These are phyloP conservation scores for Kwoniella botswanensis DNA, from an alignment of 768 basidiomycete species.

Conservation along the genomic window DNA sequence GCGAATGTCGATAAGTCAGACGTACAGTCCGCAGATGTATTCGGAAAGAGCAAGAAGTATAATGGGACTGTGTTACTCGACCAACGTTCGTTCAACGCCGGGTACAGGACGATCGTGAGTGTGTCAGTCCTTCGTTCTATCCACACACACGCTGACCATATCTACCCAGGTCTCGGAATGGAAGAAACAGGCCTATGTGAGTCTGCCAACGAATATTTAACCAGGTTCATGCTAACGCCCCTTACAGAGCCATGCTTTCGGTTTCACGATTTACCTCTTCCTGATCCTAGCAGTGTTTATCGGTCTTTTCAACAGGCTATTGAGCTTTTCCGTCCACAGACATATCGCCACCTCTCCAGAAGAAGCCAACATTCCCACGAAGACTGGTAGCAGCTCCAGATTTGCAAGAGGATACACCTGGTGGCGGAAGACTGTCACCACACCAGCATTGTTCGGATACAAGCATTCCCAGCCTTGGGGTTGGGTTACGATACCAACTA, in stretches of 20 bases:
- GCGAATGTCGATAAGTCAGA: neutral
- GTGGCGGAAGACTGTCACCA: conserved; percentile 20
- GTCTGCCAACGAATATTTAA: neutral
- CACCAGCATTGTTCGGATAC: conserved; percentile 34
- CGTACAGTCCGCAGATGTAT: neutral
- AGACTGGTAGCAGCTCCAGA: neutral
- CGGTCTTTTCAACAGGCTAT: conserved; percentile 20
- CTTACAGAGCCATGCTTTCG: conserved; percentile 33
- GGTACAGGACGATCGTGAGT: conserved; percentile 18
- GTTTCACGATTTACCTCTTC: conserved; percentile 34
- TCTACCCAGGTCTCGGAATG: neutral
- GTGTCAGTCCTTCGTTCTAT: neutral
- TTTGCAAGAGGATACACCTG: conserved; percentile 12
- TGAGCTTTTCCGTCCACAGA: conserved; percentile 8
- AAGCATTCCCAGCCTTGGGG: conserved; percentile 28
- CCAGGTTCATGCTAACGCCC: neutral
- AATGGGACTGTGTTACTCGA: conserved; percentile 9
- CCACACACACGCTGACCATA: neutral
- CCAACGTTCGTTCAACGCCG: conserved; percentile 6
- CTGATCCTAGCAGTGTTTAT: conserved; percentile 17
- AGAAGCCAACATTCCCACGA: neutral
- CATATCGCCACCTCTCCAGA: neutral
- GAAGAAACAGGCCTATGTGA: conserved; percentile 3
- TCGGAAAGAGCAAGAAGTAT: conserved; percentile 8
- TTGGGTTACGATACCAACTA: conserved; percentile 26